A percentile compares a stretch with the other conserved stretches of the same genome.
Evolutionary conservation across 768 basidiomycete species (phyloP).

Genomic region (Lentinula sp.): DNA sequence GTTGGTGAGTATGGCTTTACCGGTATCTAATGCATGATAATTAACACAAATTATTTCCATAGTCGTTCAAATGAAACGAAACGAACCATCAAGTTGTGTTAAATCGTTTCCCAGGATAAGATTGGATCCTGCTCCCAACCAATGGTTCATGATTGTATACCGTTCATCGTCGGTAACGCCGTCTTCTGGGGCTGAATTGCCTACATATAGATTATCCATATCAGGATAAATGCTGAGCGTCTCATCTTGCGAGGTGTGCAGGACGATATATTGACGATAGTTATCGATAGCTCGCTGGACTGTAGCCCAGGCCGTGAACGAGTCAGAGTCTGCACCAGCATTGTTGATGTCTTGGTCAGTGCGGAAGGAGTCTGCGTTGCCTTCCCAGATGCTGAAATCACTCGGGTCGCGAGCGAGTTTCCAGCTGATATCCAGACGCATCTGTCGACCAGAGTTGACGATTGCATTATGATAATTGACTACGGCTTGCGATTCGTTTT

Average conservation of each 20-base stretch:
- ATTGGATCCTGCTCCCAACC: slow-evolving; percentile 6
- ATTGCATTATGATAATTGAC: slow-evolving; percentile 7
- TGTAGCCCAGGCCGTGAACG: slow-evolving; percentile 6
- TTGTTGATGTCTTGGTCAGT: slow-evolving; percentile 11
- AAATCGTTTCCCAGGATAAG: slow-evolving; percentile 7
- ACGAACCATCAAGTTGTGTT: slow-evolving; percentile 1
- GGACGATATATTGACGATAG: slow-evolving; percentile 7
- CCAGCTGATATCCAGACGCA: slow-evolving; percentile 10
- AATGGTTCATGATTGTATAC: slow-evolving; percentile 4
- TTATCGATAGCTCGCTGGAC: slow-evolving; percentile 10
- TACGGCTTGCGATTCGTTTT: slow-evolving; percentile 4
- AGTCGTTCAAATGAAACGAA: neutral
- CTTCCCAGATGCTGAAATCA: slow-evolving; percentile 5
- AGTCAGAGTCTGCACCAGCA: neutral
- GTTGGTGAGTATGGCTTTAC: slow-evolving; percentile 3
- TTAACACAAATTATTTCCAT: neutral
- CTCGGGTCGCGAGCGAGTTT: slow-evolving; percentile 5
- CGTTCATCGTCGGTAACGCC: slow-evolving; percentile 5
- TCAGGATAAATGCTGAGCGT: slow-evolving; percentile 8
- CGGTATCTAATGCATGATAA: neutral
- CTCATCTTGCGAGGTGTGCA: slow-evolving; percentile 3
- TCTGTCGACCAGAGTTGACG: neutral
- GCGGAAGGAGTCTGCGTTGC: slow-evolving; percentile 7
- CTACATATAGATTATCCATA: slow-evolving; percentile 10
- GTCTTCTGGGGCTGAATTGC: neutral